Evolutionary conservation across 495 filamentous ascomycete species (phyloP), one percentile per base, ranked within the genome.

Genomic region (Oidiodendron maius): DNA sequence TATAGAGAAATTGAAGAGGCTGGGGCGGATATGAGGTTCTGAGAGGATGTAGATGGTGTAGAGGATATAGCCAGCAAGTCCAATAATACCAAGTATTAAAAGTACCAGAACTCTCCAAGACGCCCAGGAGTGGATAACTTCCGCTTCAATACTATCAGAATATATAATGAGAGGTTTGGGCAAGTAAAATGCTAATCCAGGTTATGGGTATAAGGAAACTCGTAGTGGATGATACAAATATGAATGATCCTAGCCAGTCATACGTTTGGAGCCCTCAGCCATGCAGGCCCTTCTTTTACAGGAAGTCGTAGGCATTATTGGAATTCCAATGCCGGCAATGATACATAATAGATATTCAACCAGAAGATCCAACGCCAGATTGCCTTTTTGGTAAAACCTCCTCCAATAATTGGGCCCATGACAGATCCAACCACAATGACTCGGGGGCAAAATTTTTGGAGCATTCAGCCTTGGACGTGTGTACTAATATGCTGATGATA

Each of bases 361-460:
- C 57, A 69, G 51, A 73, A 71, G 44, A 74, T 72, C 73, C 73
- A 76, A 13, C 64, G 46, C 83, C 83, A 87, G 22, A 67, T 71
- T 3, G 72, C 74, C 16, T 78, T 72, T 47, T 87, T 64, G 2
- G 83, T 69, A 50, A 88, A 85, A 0, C 70, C 78, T n/a, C 83
- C 83, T 26, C 81, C 85, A 10, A 88, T 63, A 22, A 89, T 66
- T 5, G 85, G 85, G 0, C 85, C 84, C 1, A 69, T 66, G 0
- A 85, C 82, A 0, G 76, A 79, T 0, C 84, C 86, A 16, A 88
- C 35, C 26, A 76, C 73, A n/a, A n/a, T n/a, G n/a, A n/a, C n/a
- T n/a, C n/a, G n/a, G n/a, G n/a, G n/a, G n/a, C n/a, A n/a, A n/a
- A n/a, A n/a, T n/a, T n/a, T n/a, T n/a, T n/a, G n/a, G n/a, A n/a